Base-by-base conservation (phyloP, 441 rosid genomes). In the Aquilaria agallochum region DNA sequence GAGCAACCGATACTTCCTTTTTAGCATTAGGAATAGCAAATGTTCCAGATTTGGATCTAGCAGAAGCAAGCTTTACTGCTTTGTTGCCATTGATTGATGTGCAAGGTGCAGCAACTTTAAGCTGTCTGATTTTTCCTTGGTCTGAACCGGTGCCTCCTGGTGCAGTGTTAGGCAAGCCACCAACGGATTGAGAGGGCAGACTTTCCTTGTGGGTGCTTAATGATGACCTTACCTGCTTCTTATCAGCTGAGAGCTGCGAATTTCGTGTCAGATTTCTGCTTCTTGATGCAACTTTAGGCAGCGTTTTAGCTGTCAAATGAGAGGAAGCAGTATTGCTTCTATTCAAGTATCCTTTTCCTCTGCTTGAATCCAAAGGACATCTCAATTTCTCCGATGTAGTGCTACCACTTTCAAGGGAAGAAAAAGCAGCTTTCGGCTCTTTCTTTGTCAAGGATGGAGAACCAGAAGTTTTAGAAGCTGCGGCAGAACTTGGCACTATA, bases 361-460 rank as follows among this genome's bases (percentile, higher is more conserved):
- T 80, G 31, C 56, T 40, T 40, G 75, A 66, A 58, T 68, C 72
- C 69, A 36, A 50, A 54, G 81, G 72, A 72, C 81, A 64, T 66
- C 72, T 92, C 63, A 53, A 64, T 76, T 63, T 68, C 66, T 60
- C 57, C 74, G 84, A 79, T 74, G 73, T 62, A 70, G 87, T 87
- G 66, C 71, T 77, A 54, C 79, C 83, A 74, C 93, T 85, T 66
- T 82, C 92, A 33, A 77, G 62, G 31, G 91, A 83, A 56, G 95
- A 87, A 66, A 80, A 69, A 60, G 98, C 82, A 72, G 92, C 68
- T 60, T 70, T 75, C 75, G 77, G 61, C 67, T 82, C 87, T 5
- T 61, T 70, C 75, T 83, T 86, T 56, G 73, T 70, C 72, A 78
- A 75, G 48, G 67, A 64, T 68, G 90, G 78, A 77, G 86, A 78